These are phyloP conservation scores for Moniliophthora roreri DNA, from an alignment of 1,284 basidiomycete species.

Conservation along the genomic window DNA sequence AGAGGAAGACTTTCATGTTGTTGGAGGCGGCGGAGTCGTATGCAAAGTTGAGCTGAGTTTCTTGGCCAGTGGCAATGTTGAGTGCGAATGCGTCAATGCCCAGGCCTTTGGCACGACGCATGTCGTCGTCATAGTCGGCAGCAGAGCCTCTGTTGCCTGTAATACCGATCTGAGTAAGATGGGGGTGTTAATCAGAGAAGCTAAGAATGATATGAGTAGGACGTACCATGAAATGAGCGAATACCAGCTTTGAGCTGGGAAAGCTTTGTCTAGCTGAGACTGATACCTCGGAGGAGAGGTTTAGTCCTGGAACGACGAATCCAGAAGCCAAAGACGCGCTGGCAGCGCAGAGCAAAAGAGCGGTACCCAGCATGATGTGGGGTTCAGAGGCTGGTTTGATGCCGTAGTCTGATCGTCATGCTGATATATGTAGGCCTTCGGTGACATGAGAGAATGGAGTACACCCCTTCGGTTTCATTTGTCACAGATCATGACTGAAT, in stretches of 20 bases:
- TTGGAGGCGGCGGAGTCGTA: constrained; percentile 28
- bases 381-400: too few species aligned
- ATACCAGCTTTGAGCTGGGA: constrained; percentile 12
- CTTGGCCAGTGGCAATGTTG: constrained; percentile 22
- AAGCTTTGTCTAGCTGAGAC: too few species aligned
- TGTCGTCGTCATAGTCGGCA: constrained; percentile 13
- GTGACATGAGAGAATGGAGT: too few species aligned
- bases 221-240: constrained; percentile 22
- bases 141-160: constrained; percentile 17
- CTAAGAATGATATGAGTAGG: not conserved
- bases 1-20: constrained; percentile 33
- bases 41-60: constrained; percentile 27
- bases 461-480: too few species aligned
- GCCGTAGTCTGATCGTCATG: too few species aligned
- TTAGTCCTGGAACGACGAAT: too few species aligned
- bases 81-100: constrained; percentile 13
- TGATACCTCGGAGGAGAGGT: too few species aligned
- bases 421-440: too few species aligned
- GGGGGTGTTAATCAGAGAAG: not conserved
- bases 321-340: too few species aligned
- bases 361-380: too few species aligned
- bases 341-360: too few species aligned
- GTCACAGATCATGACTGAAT: too few species aligned
- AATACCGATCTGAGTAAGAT: constrained; percentile 18
- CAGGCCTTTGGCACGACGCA: not conserved